Evolutionary conservation across 148 eudicot genomes (phyloP).

Genomic region (Suaeda aralocaspica): DNA sequence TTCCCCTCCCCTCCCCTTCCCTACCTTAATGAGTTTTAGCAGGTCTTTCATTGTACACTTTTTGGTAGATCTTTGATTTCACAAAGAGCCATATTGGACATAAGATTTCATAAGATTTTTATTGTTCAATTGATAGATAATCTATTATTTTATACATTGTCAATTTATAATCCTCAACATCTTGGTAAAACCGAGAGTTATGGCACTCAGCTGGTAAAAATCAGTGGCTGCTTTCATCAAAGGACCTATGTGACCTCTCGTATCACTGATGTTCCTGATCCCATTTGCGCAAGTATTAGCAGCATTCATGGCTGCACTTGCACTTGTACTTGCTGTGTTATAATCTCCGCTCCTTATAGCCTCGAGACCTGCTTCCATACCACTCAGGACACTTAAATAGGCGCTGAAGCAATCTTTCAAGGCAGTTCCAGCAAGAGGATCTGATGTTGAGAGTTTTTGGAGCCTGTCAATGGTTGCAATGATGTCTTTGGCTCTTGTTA

Average conservation of each 20-base stretch:
- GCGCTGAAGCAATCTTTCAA: background rate
- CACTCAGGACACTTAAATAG: background rate
- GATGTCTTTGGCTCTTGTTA: constrained; percentile 13
- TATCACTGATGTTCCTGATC: constrained; percentile 10
- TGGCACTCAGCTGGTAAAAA: constrained; percentile 9
- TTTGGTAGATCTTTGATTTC: background rate
- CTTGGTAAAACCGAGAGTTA: constrained; percentile 16
- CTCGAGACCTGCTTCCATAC: constrained; percentile 9
- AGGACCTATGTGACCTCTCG: background rate
- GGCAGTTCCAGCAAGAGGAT: background rate
- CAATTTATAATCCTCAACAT: constrained; percentile 16
- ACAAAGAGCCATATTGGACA: background rate
- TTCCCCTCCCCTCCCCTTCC: background rate
- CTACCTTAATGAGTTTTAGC: background rate
- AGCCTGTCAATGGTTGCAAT: background rate
- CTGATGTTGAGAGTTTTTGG: background rate
- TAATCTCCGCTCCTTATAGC: constrained; percentile 4
- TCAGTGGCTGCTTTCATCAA: background rate
- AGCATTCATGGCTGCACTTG: background rate
- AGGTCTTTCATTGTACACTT: background rate
- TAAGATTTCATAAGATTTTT: too few relatives aligned
- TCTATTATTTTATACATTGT: background rate
- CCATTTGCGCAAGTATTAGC: constrained; percentile 8
- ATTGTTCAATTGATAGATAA: background rate
- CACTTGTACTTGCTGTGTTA: constrained; percentile 7